These are phyloP conservation scores for Draba incana DNA, from an alignment of 345 rosid genomes.

Conservation along the genomic window DNA sequence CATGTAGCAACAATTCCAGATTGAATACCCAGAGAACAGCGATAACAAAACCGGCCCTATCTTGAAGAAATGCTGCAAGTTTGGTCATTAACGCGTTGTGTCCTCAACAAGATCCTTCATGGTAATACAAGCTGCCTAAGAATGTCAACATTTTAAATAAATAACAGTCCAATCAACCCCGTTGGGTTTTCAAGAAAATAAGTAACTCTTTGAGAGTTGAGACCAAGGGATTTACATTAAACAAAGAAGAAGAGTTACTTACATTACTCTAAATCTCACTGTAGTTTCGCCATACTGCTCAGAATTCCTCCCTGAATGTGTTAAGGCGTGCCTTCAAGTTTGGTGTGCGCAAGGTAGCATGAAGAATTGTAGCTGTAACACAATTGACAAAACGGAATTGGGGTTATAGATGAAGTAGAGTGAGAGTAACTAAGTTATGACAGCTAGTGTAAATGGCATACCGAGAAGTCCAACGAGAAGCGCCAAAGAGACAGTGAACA, in stretches of 20 bases:
- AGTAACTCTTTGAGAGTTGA: too few species aligned
- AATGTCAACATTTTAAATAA: background rate
- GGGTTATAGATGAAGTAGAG: constrained; percentile 21
- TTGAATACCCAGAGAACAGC: background rate
- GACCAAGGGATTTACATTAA: too few species aligned
- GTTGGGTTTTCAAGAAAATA: too few species aligned
- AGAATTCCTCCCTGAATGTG: constrained; percentile 95
- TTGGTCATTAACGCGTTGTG: background rate
- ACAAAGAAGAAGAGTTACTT: constrained; percentile 17
- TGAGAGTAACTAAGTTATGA: constrained; percentile 17
- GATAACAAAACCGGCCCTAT: background rate
- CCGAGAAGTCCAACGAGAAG: constrained; percentile 82
- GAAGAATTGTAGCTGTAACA: constrained; percentile 71
- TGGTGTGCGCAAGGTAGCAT: constrained; percentile 95
- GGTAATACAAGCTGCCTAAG: constrained; percentile 13
- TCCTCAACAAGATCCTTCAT: background rate
- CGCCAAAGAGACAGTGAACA: constrained; percentile 83
- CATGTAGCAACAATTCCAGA: constrained; percentile 20
- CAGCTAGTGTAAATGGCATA: constrained; percentile 38
- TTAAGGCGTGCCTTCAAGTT: constrained; percentile 95
- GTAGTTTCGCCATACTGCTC: constrained; percentile 97
- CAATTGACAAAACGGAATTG: constrained; percentile 10
- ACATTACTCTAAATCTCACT: constrained; percentile 73
- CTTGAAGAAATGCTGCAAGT: constrained; percentile 4
- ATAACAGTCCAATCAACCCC: too few species aligned